A percentile compares a stretch with the other conserved stretches of the same genome.
Evolutionary conservation across 2,329 filamentous ascomycete genomes (phyloP).

Genomic region (Epichloe coenophiala): DNA sequence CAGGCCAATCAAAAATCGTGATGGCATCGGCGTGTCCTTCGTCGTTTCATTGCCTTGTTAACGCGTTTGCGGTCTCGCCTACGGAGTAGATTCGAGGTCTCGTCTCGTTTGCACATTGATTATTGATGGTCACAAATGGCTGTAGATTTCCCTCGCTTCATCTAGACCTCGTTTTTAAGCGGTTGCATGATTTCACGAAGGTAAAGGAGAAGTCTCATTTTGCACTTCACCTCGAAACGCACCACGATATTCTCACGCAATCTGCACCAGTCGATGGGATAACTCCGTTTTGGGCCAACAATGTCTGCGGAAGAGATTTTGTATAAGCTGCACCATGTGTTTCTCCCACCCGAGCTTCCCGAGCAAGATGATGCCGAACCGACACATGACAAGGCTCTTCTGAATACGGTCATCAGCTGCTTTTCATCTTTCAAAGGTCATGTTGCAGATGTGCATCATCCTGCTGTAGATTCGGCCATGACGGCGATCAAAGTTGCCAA

Average conservation of each 20-base stretch:
- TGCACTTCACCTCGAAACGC: too few species aligned
- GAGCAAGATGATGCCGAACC: slow-evolving; percentile 4
- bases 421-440: not conserved
- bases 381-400: not conserved
- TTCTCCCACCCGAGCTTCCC: slow-evolving; percentile 18
- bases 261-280: not conserved
- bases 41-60: too few species aligned
- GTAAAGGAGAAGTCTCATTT: too few species aligned
- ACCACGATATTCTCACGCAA: not conserved
- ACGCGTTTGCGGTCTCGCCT: too few species aligned
- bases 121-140: too few species aligned
- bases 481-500: not conserved
- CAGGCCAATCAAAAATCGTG: too few species aligned
- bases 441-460: not conserved
- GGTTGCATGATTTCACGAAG: too few species aligned
- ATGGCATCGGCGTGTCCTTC: too few species aligned
- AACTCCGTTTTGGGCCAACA: not conserved
- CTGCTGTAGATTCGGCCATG: not conserved
- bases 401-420: slow-evolving; percentile 1
- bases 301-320: not conserved
- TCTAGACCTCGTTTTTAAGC: too few species aligned
- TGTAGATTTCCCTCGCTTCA: too few species aligned
- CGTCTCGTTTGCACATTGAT: too few species aligned
- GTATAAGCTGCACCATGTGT: slow-evolving; percentile 13
- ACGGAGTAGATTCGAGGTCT: too few species aligned